Percentiles rank a stretch among this genome's conserved stretches.
These are phyloP conservation scores for Thelephora ganbajun DNA, from an alignment of 768 basidiomycete genomes.

Conservation along the genomic window DNA sequence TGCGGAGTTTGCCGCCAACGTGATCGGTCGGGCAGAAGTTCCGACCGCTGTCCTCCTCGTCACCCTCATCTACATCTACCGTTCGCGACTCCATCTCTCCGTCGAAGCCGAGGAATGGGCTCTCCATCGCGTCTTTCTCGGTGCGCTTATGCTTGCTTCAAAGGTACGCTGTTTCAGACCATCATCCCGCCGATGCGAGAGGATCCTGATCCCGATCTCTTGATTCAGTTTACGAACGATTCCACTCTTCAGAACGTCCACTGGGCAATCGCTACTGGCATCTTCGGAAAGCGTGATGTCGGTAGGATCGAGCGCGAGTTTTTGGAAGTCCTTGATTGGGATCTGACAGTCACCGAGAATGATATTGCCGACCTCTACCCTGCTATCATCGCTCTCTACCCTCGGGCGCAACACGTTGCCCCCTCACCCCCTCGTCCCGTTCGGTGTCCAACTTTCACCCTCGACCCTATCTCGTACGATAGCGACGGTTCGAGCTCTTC, in stretches of 20 bases:
- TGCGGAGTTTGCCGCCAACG: constrained; percentile 48
- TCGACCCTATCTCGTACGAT: too few relatives aligned
- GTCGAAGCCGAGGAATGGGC: constrained; percentile 81
- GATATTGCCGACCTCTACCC: constrained; percentile 40
- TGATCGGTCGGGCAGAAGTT: constrained; percentile 62
- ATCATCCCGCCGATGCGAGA: background rate
- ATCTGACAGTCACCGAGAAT: constrained; percentile 48
- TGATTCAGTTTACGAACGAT: constrained; percentile 63
- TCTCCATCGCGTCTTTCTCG: constrained; percentile 80
- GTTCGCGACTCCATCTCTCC: constrained; percentile 66
- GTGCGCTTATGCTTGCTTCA: constrained; percentile 73
- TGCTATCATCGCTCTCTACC: constrained; percentile 18
- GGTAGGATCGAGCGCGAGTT: constrained; percentile 76
- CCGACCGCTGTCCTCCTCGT: constrained; percentile 54
- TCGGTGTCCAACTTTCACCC: too few relatives aligned
- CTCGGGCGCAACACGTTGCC: constrained; percentile 10
- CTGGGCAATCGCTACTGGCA: constrained; percentile 76
- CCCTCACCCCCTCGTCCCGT: too few relatives aligned
- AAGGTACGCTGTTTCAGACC: constrained; percentile 36
- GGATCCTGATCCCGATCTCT: background rate
- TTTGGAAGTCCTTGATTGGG: constrained; percentile 66
- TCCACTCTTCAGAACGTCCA: constrained; percentile 84
- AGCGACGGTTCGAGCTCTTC: too few relatives aligned
- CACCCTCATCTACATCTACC: constrained; percentile 61
- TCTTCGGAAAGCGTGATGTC: constrained; percentile 71